These are phyloP conservation scores for Dovyalis caffra DNA, from an alignment of 345 rosid genomes.

Conservation along the genomic window DNA sequence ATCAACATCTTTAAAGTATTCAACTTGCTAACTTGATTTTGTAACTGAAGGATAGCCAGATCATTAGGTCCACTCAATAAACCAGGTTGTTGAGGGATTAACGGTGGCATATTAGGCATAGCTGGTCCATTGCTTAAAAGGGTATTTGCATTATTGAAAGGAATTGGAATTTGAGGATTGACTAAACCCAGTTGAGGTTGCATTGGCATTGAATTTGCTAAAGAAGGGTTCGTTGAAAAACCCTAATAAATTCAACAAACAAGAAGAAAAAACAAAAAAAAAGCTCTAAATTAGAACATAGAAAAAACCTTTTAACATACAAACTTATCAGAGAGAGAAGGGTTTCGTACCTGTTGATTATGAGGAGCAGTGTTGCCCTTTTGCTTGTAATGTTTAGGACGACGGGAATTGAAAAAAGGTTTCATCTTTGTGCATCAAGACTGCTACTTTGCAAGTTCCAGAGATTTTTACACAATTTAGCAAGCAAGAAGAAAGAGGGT, in stretches of 20 bases:
- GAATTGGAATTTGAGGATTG: conserved; percentile 40
- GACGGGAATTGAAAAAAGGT: conserved; percentile 8
- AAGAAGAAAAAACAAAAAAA: background rate
- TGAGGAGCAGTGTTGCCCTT: background rate
- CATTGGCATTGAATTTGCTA: conserved; percentile 15
- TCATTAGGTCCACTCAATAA: conserved; percentile 20
- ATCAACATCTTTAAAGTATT: conserved; percentile 13
- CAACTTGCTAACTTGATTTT: conserved; percentile 12
- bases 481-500: background rate
- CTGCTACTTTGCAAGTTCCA: background rate
- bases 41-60: conserved; percentile 7
- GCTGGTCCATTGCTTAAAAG: conserved; percentile 12
- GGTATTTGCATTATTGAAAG: conserved; percentile 23
- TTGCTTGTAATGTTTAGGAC: background rate
- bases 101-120: conserved; percentile 26
- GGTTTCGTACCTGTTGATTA: conserved; percentile 1
- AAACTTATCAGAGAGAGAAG: background rate
- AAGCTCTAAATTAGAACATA: no score
- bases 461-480: background rate
- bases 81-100: conserved; percentile 35
- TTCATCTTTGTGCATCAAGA: conserved; percentile 7
- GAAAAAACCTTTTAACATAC: background rate
- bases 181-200: conserved; percentile 36
- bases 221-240: conserved; percentile 8
- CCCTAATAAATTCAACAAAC: conserved; percentile 2